A percentile compares a stretch with the other conserved stretches of the same genome.
Conservation (phyloP, 192 early-diverging fungal genomes). For the Mortierella alpina region DNA sequence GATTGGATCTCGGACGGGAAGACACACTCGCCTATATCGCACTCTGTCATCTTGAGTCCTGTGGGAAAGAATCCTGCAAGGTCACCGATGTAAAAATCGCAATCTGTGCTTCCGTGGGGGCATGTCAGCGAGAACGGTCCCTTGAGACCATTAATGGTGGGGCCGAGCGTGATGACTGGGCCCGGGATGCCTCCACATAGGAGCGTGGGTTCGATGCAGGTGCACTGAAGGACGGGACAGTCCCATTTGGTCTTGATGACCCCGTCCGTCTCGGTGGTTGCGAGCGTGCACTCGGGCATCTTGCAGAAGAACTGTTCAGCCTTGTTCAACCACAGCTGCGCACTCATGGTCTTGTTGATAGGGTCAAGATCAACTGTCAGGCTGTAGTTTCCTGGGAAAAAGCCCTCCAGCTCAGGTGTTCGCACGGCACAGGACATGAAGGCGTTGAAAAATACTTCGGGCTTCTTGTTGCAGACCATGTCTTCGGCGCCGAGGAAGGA, state of each 20-base stretch:
- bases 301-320: constrained; percentile 65
- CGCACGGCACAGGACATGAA: constrained; percentile 57
- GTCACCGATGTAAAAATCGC: constrained; percentile 57
- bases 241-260: constrained; percentile 44
- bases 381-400: constrained; percentile 56
- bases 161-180: constrained; percentile 48
- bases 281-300: constrained; percentile 56
- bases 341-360: constrained; percentile 32
- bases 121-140: constrained; percentile 61
- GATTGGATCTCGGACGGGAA: constrained; percentile 43
- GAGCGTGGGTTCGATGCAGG: constrained; percentile 54
- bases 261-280: constrained; percentile 20
- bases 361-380: constrained; percentile 57
- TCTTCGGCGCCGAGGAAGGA: constrained; percentile 46
- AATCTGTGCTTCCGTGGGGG: constrained; percentile 44
- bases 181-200: constrained; percentile 66
- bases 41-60: constrained; percentile 63
- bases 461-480: constrained; percentile 63
- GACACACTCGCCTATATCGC: constrained; percentile 68
- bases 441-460: constrained; percentile 53
- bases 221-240: constrained; percentile 58
- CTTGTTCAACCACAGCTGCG: constrained; percentile 61
- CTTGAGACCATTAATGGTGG: constrained; percentile 47
- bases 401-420: constrained; percentile 37
- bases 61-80: constrained; percentile 61